These are phyloP conservation scores for Scutellaria minor DNA, from an alignment of 257 asterid species.

Conservation along the genomic window DNA sequence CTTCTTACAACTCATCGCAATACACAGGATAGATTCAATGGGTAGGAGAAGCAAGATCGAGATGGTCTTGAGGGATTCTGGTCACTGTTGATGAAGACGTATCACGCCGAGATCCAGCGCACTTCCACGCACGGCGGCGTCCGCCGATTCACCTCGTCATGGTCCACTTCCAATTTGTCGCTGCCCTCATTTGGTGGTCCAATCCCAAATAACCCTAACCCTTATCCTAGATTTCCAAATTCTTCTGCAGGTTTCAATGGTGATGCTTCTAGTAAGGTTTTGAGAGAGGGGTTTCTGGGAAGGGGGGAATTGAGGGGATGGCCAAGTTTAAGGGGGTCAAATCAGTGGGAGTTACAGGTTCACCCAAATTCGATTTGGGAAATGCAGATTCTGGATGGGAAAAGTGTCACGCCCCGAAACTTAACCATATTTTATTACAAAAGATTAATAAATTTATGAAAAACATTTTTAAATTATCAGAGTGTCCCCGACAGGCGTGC, in stretches of 20 bases:
- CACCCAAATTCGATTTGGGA: conserved; percentile 44
- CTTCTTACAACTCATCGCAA: too few relatives aligned
- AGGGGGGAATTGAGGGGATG: conserved; percentile 47
- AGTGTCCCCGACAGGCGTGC: too few relatives aligned
- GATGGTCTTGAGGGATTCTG: too few relatives aligned
- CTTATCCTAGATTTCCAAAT: conserved; percentile 48
- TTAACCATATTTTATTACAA: too few relatives aligned
- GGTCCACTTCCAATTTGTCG: conserved; percentile 81
- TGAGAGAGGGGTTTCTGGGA: conserved; percentile 48
- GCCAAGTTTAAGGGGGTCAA: too few relatives aligned
- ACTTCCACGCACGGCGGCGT: conserved; percentile 77
- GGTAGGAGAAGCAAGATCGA: too few relatives aligned
- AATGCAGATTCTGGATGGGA: conserved; percentile 51
- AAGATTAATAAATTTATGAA: too few relatives aligned
- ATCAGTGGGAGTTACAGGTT: too few relatives aligned
- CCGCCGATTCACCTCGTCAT: conserved; percentile 68
- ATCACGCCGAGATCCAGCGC: conserved; percentile 89
- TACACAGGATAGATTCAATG: too few relatives aligned
- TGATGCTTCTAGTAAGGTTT: conserved; percentile 44
- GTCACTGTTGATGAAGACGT: too few relatives aligned
- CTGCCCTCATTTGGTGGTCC: conserved; percentile 53
- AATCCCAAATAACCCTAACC: conserved; percentile 44
- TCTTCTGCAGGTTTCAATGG: conserved; percentile 43
- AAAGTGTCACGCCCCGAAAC: too few relatives aligned
- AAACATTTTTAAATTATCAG: too few relatives aligned